phyloP scores from a whole-genome alignment of 2,329 filamentous ascomycete genomes.

The Xylariaceae sp. region DNA sequence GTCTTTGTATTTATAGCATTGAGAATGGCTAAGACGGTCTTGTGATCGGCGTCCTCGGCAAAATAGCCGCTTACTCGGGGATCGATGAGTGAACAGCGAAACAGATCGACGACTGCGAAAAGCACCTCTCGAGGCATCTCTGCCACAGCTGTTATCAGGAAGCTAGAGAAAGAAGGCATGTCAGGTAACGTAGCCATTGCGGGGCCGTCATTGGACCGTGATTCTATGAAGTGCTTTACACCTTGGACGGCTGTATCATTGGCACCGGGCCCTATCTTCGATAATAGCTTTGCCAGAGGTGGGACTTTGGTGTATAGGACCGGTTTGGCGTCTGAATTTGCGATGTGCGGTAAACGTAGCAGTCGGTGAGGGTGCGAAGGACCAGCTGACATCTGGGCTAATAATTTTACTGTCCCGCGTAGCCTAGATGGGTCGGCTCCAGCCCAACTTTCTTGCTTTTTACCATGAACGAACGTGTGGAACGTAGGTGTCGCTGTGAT shows the following conservation, averaged over 20 bases:
- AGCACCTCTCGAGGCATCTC: slow-evolving; percentile 60
- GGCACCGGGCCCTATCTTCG: slow-evolving; percentile 64
- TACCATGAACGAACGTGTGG: slow-evolving; percentile 73
- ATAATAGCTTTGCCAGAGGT: slow-evolving; percentile 74
- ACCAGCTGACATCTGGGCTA: slow-evolving; percentile 67
- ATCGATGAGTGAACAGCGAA: slow-evolving; percentile 74
- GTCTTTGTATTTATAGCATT: slow-evolving; percentile 53
- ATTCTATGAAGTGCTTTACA: slow-evolving; percentile 68
- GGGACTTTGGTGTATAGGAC: slow-evolving; percentile 75
- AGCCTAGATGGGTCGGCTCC: slow-evolving; percentile 69
- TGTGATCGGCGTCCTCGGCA: slow-evolving; percentile 67
- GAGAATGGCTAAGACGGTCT: slow-evolving; percentile 60
- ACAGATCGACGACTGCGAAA: slow-evolving; percentile 82
- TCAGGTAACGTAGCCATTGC: slow-evolving; percentile 68
- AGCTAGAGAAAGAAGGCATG: slow-evolving; percentile 59
- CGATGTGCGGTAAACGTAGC: slow-evolving; percentile 67
- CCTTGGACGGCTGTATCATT: slow-evolving; percentile 58
- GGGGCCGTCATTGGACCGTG: slow-evolving; percentile 52
- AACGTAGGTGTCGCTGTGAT: slow-evolving; percentile 84
- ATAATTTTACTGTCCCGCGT: slow-evolving; percentile 65
- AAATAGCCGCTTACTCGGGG: slow-evolving; percentile 76
- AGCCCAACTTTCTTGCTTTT: slow-evolving; percentile 74
- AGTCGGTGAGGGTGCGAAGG: slow-evolving; percentile 72
- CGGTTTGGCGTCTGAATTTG: slow-evolving; percentile 58
- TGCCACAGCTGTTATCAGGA: slow-evolving; percentile 53